Evolutionary conservation across 2,329 filamentous ascomycete species (phyloP), one percentile per base, ranked within the genome.

Genomic region (Lecanicillium sp.): DNA sequence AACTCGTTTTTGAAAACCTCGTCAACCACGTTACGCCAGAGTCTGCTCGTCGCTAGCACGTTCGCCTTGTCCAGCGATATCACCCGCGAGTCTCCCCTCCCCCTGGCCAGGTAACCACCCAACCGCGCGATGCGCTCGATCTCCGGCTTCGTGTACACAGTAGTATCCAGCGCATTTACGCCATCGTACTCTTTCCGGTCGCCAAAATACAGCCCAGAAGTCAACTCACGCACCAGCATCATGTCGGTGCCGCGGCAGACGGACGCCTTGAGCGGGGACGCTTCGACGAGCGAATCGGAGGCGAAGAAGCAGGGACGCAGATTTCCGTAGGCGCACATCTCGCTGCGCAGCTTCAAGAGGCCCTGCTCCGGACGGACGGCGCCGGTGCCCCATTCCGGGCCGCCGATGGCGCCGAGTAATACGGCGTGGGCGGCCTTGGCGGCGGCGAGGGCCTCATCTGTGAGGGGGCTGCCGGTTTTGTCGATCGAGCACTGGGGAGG

Each of bases 1-100:
- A 94, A 97, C 74, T 96, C 91, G 56, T 84, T 84, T 57, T 77
- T 78, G 77, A 95, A 91, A 50, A 90, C 77, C 70, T 95, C 87
- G 33, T 79, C 83, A 37, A 95, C 86, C 2, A 86, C 86, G 72
- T 87, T 90, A 52, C 91, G 78, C 91, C 91, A 97, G 59, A 97
- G 73, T 35, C 91, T 75, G 63, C 83, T 88, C 12, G 90, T 95
- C 2, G 91, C 91, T 55, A 97, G 78, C 43, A 97, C 91, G 63
- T 97, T 97, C 48, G 91, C 93, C 81, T 97, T 97, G 70, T 97
- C 93, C 61, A 96, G 72, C 62, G 81, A 88, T 84, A 82, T 88
- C 39, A 96, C 88, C 46, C 53, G 58, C 48, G 84, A 85, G 30
- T 84, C 75, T 1, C 85, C 75, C 57, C 84, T 79, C 42, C 84